These are phyloP conservation scores for Entoloma clypeatum DNA, from an alignment of 1,284 basidiomycete genomes.

Conservation along the genomic window DNA sequence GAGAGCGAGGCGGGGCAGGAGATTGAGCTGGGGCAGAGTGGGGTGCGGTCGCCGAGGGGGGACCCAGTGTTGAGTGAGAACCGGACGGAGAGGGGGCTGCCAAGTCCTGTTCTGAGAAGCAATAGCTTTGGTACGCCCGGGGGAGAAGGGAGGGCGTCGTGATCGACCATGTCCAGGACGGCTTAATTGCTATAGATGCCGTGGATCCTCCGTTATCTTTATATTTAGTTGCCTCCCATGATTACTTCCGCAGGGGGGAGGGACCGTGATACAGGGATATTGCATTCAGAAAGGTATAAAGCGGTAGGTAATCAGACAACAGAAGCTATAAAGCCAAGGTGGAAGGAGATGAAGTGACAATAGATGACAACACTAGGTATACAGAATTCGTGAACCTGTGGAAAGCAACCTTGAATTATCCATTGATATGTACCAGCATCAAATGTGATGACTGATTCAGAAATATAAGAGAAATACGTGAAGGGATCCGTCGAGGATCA, in stretches of 20 bases:
- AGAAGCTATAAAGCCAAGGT: too few relatives aligned
- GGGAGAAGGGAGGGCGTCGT: constrained; percentile 19
- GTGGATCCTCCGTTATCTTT: too few relatives aligned
- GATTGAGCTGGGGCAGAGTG: constrained; percentile 18
- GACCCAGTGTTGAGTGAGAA: constrained; percentile 41
- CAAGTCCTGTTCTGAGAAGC: constrained; percentile 48
- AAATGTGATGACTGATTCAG: neutral
- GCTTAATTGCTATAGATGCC: neutral
- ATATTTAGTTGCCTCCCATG: too few relatives aligned
- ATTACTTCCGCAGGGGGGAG: too few relatives aligned
- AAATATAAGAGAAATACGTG: constrained; percentile 10
- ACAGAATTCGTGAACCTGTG: too few relatives aligned
- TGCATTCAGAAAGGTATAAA: too few relatives aligned
- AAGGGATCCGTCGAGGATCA: constrained; percentile 24
- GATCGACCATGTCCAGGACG: constrained; percentile 11
- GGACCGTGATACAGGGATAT: too few relatives aligned
- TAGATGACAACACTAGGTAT: too few relatives aligned
- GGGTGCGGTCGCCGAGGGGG: constrained; percentile 10
- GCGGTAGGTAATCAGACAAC: too few relatives aligned
- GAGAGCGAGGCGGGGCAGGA: constrained; percentile 34
- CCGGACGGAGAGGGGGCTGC: constrained; percentile 53
- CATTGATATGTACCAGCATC: too few relatives aligned
- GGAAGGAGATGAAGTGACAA: too few relatives aligned
- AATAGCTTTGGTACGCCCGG: constrained; percentile 14
- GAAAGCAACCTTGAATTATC: too few relatives aligned